These are phyloP conservation scores for Albizia julibrissin DNA, from an alignment of 306 rosid species.

Conservation along the genomic window DNA sequence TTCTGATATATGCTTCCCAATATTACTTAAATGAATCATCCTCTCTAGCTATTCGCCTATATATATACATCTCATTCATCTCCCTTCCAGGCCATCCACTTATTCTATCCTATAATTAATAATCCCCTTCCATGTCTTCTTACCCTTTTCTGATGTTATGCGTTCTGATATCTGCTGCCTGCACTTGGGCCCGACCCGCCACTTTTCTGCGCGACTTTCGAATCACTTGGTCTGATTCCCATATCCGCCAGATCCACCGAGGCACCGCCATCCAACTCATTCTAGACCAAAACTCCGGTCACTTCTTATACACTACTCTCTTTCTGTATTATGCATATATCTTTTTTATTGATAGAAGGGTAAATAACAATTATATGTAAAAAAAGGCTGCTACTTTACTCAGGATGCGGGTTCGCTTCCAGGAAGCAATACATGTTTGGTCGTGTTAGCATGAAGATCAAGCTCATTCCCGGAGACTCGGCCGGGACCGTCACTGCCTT, in stretches of 20 bases:
- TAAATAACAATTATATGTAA: background rate
- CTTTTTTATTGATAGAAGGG: background rate
- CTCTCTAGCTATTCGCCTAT: background rate
- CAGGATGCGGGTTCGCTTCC: constrained; percentile 94
- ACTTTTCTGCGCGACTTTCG: constrained; percentile 74
- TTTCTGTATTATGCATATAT: background rate
- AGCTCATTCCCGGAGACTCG: constrained; percentile 87
- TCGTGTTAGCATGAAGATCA: constrained; percentile 95
- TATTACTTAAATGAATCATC: constrained; percentile 5
- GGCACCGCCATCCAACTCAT: constrained; percentile 83
- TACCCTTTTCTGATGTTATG: constrained; percentile 38
- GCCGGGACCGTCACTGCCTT: constrained; percentile 98
- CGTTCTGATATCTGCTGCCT: constrained; percentile 30
- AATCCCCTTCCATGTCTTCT: background rate
- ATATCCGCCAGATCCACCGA: constrained; percentile 73
- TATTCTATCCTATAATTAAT: background rate
- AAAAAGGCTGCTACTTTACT: background rate
- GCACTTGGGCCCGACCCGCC: constrained; percentile 65
- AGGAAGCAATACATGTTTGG: constrained; percentile 75
- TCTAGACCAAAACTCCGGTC: constrained; percentile 88
- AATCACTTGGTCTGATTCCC: constrained; percentile 75
- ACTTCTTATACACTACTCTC: background rate
- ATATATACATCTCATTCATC: background rate
- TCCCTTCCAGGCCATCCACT: constrained; percentile 9
- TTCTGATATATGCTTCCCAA: constrained; percentile 30